Base-by-base conservation (phyloP, 2,329 filamentous ascomycete genomes). In the Sclerotinia trifoliorum region DNA sequence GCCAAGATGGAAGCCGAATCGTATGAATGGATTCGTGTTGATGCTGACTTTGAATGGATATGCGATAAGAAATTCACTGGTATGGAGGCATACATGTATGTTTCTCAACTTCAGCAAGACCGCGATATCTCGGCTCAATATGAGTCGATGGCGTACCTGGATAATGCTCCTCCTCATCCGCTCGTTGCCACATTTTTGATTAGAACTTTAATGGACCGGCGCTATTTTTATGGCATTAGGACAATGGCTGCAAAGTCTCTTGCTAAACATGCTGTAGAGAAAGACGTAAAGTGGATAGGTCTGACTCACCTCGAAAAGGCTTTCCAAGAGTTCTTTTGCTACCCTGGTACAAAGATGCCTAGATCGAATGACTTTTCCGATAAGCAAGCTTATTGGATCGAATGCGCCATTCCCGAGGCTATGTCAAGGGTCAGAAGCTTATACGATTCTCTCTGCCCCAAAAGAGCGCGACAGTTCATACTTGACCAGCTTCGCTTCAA, bases 21-120 rank as follows among this genome's bases (percentile, higher is more conserved):
- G 0, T 99, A 97, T 76, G 95, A 99, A 78, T 99, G 96, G 95
- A 96, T 99, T 74, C 90, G 95, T 26, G 91, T 98, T 80, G 95
- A 99, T 78, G 94, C 94, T 21, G 96, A 99, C 79, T 98, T 98
- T 73, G 95, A 99, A 78, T 99, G 95, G 95, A 89, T 97, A 68
- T 95, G 91, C 79, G 90, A 90, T 73, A 91, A 96, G 79, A 89
- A 90, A 70, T 81, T 90, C 61, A 83, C 85, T 15, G 90, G 89
- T 71, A 93, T 97, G 85, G 93, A 93, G 57, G 88, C 92, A 5
- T 98, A 98, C 83, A 99, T 99, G 96, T 97, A 95, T 78, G 88
- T 97, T 69, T 97, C 95, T 29, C 95, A 99, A 78, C 83, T 99
- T 71, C 95, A 99, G 78, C 95, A 99, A 79, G 95, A 99, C 79